Evolutionary conservation across 306 rosid species (phyloP).

Genomic region (Astragalus membranaceus): DNA sequence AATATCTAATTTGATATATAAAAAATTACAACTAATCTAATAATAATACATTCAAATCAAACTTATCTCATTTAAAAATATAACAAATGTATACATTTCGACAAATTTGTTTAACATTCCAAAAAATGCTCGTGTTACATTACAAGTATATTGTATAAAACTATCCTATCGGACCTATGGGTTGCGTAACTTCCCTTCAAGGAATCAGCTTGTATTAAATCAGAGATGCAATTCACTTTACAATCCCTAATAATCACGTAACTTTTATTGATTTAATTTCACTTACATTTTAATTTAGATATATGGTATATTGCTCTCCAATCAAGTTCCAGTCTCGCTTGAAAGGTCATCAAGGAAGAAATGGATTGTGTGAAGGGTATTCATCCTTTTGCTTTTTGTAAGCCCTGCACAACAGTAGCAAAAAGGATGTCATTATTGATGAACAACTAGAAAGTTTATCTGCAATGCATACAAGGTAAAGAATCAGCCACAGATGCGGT

Average conservation of each 20-base stretch:
- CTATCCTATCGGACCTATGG: not conserved
- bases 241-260: not conserved
- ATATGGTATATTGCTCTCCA: not conserved
- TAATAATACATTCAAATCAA: too few species aligned
- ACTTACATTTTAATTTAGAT: not conserved
- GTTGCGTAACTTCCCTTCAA: not conserved
- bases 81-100: too few species aligned
- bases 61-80: too few species aligned
- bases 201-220: not conserved
- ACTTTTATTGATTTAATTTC: conserved; percentile 9
- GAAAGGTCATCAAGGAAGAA: conserved; percentile 54
- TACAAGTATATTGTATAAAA: not conserved
- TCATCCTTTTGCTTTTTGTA: conserved; percentile 59
- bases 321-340: not conserved
- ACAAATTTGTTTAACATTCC: too few species aligned
- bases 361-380: conserved; percentile 79
- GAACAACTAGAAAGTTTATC: not conserved
- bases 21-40: too few species aligned
- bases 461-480: not conserved
- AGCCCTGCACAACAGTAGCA: conserved; percentile 43
- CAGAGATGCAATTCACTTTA: conserved; percentile 1
- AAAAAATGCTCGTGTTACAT: too few species aligned
- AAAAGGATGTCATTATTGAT: not conserved
- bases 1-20: too few species aligned
- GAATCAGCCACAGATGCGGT: not conserved